Evolutionary conservation across 495 filamentous ascomycete genomes (phyloP).

Genomic region (Talaromyces ruber): DNA sequence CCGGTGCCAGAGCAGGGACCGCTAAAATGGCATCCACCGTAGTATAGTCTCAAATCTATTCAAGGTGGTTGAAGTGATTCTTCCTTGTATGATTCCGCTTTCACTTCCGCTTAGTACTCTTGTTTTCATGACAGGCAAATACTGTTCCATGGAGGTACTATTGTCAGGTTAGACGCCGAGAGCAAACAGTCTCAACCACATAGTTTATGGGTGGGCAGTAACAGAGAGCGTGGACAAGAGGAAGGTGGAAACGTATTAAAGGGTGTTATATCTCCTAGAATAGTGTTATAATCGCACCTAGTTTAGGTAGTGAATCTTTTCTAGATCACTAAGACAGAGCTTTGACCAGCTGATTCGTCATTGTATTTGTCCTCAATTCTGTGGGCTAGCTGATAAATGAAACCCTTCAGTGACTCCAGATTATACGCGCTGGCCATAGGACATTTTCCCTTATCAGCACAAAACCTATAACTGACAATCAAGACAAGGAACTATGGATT

Average conservation of each 20-base stretch:
- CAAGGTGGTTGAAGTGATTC: background rate
- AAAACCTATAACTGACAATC: background rate
- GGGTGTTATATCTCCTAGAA: background rate
- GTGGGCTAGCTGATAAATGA: background rate
- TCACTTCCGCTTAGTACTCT: background rate
- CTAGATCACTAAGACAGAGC: background rate
- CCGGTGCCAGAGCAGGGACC: slow-evolving; percentile 7
- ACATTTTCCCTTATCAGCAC: background rate
- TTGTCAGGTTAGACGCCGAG: background rate
- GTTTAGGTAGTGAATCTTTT: background rate
- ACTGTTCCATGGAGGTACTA: background rate
- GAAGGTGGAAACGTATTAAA: background rate
- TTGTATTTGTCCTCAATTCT: background rate
- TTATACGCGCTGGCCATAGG: background rate
- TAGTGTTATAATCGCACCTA: background rate
- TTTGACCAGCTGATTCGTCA: background rate
- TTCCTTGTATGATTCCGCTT: background rate
- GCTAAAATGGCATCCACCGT: slow-evolving; percentile 11
- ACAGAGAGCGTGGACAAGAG: background rate
- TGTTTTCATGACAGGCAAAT: background rate
- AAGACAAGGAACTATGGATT: background rate
- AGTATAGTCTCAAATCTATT: slow-evolving; percentile 9
- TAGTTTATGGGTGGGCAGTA: background rate
- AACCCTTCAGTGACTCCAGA: background rate
- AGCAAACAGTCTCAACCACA: background rate